Conservation (phyloP, 495 filamentous ascomycete species). For the Hypoxylon rickii region DNA sequence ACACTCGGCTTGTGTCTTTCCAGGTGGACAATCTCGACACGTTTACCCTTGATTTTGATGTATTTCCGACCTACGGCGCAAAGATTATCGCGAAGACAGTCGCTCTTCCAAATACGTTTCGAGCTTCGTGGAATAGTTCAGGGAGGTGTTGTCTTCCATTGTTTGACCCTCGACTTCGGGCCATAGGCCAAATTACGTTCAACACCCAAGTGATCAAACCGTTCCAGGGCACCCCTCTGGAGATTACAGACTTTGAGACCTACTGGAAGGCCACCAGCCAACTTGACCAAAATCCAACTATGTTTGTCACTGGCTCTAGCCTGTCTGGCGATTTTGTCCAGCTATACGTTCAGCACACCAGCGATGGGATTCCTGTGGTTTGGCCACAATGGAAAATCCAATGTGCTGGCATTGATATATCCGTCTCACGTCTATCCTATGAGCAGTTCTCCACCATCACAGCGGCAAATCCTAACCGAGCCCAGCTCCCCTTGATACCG, state of each 20-base stretch:
- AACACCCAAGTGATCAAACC: constrained; percentile 95
- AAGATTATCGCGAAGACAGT: constrained; percentile 96
- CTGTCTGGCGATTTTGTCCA: constrained; percentile 91
- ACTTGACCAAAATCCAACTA: constrained; percentile 76
- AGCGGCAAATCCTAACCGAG: constrained; percentile 49
- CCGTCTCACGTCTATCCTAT: constrained; percentile 74
- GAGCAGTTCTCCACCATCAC: constrained; percentile 74
- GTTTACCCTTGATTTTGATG: constrained; percentile 95
- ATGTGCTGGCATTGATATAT: constrained; percentile 78
- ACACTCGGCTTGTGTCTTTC: constrained; percentile 88
- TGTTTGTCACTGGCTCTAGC: constrained; percentile 92
- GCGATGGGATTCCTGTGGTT: constrained; percentile 82
- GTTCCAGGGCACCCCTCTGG: constrained; percentile 88
- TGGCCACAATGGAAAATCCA: constrained; percentile 81
- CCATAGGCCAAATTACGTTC: constrained; percentile 95
- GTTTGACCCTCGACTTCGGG: constrained; percentile 87
- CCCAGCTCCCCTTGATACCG: constrained; percentile 52
- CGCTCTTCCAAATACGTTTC: constrained; percentile 84
- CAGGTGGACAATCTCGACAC: constrained; percentile 91
- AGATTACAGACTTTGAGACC: constrained; percentile 96
- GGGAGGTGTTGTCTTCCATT: constrained; percentile 84
- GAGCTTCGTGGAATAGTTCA: constrained; percentile 70
- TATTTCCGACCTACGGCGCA: constrained; percentile 95
- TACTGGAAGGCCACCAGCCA: constrained; percentile 99
- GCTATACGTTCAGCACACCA: constrained; percentile 87